Evolutionary conservation across 768 basidiomycete species (phyloP).

Genomic region (Tulasnella sp.): DNA sequence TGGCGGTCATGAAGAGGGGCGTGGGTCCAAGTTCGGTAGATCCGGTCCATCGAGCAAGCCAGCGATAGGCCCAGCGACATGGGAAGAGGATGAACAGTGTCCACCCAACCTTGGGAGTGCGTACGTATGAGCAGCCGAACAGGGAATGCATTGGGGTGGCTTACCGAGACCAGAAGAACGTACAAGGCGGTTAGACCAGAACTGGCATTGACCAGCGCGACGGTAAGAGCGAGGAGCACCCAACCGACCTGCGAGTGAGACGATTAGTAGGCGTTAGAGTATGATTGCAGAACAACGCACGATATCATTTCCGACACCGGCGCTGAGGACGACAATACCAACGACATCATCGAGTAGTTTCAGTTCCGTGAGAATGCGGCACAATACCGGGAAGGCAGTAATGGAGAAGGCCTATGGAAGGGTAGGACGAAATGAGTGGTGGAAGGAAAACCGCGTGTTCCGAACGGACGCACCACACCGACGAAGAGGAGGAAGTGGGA

Average conservation of each 20-base stretch:
- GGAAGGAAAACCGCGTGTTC: neutral
- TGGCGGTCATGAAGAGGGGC: conserved; percentile 76
- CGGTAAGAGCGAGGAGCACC: conserved; percentile 77
- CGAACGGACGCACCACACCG: conserved; percentile 42
- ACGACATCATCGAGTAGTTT: conserved; percentile 86
- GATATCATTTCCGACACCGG: conserved; percentile 83
- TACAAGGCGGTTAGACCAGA: conserved; percentile 74
- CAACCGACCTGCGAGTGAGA: conserved; percentile 43
- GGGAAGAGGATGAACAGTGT: conserved; percentile 61
- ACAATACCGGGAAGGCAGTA: conserved; percentile 45
- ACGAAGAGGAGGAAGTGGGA: conserved; percentile 91
- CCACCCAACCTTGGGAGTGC: conserved; percentile 44
- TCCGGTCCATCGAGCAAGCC: conserved; percentile 67
- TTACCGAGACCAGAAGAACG: conserved; percentile 54
- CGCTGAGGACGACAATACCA: conserved; percentile 83
- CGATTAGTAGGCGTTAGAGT: neutral
- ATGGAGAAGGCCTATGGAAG: conserved; percentile 7
- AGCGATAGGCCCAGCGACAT: conserved; percentile 46
- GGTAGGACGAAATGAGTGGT: neutral
- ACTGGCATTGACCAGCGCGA: conserved; percentile 83
- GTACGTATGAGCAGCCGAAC: neutral
- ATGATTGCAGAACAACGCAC: conserved; percentile 8
- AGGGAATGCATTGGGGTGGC: neutral
- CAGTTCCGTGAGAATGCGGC: conserved; percentile 40
- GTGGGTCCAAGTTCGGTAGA: conserved; percentile 74